Base-by-base conservation (phyloP, 148 eudicot species). In the Fallopia convolvulus region DNA sequence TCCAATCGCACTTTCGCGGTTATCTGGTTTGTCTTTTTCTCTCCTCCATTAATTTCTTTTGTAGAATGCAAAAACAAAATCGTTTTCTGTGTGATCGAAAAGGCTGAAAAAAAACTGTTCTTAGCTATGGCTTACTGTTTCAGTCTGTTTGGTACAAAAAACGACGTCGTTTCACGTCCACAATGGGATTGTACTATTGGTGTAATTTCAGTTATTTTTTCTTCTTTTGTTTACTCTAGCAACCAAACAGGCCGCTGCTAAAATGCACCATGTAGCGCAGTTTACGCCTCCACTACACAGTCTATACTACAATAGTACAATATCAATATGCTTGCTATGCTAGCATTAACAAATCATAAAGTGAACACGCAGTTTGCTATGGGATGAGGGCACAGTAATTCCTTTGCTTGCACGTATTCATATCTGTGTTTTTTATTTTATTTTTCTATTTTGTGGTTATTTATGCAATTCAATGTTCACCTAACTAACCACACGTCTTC, bases 1-100 rank as follows among this genome's bases (percentile, higher is more conserved):
- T 93, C 1, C 98, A 93, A 72, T 83, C 98, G 5, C 84, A 87
- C 74, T 93, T 91, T 53, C 92, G 98, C 17, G 91, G 90, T 23
- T 91, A 91, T 77, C 80, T 93, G 97, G 95, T 93, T 23, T 48
- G 87, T 18, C 18, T 39, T n/a, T 50, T 10, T 65, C 70, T 0
- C 32, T 21, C 65, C 12, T 23, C 13, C 12, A 1, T 36, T 36
- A 36, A 36, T n/a, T 5, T n/a, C 21, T 17, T 55, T 55, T 55
- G 21, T 17, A 17, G 60, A 5, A 8, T 14, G n/a, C 4, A 36
- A 36, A 53, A 53, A 18, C 58, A 18, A 53, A 53, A 53, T 21
- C 17, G 58, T 15, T 30, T 30, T 30, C 30, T 11, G 68, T 60
- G 32, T 60, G 5, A 33, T 8, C 32, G 2, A 32, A 11, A 14